phyloP scores from a whole-genome alignment of 2,329 filamentous ascomycete genomes.

The Didymellaceae sp. region DNA sequence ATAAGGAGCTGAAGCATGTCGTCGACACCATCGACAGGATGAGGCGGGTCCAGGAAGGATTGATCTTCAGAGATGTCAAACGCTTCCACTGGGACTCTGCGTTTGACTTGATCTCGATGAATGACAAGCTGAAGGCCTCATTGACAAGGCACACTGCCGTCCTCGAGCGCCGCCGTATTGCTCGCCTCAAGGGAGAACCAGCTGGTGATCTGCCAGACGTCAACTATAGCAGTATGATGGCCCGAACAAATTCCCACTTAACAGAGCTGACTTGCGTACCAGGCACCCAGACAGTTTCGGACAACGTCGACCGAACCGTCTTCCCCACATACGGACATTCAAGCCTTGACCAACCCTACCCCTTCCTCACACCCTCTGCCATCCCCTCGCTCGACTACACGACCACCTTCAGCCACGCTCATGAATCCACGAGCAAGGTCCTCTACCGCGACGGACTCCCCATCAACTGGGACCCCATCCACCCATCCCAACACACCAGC shows the following conservation, averaged over 20 bases:
- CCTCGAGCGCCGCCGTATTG: constrained; percentile 41
- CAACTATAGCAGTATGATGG: constrained; percentile 26
- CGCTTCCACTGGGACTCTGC: constrained; percentile 40
- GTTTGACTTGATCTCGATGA: constrained; percentile 32
- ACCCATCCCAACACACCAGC: neutral
- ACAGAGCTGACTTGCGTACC: constrained; percentile 13
- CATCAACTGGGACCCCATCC: neutral
- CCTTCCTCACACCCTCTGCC: constrained; percentile 23
- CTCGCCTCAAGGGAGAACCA: constrained; percentile 36
- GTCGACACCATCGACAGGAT: constrained; percentile 39
- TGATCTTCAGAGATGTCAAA: constrained; percentile 35
- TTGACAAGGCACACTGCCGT: constrained; percentile 42
- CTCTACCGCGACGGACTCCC: constrained; percentile 22
- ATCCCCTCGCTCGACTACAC: constrained; percentile 20
- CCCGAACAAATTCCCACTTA: neutral
- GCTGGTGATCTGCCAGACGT: constrained; percentile 28
- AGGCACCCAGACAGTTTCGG: constrained; percentile 30
- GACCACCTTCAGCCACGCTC: constrained; percentile 8
- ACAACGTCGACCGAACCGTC: constrained; percentile 37
- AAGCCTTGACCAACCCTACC: constrained; percentile 1
- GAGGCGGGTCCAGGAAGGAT: constrained; percentile 33
- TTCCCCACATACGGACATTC: constrained; percentile 33
- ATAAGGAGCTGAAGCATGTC: constrained; percentile 36
- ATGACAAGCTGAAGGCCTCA: constrained; percentile 34
- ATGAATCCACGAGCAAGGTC: constrained; percentile 18